These are phyloP conservation scores for Jackrogersella multiformis DNA, from an alignment of 495 filamentous ascomycete species.

Conservation along the genomic window DNA sequence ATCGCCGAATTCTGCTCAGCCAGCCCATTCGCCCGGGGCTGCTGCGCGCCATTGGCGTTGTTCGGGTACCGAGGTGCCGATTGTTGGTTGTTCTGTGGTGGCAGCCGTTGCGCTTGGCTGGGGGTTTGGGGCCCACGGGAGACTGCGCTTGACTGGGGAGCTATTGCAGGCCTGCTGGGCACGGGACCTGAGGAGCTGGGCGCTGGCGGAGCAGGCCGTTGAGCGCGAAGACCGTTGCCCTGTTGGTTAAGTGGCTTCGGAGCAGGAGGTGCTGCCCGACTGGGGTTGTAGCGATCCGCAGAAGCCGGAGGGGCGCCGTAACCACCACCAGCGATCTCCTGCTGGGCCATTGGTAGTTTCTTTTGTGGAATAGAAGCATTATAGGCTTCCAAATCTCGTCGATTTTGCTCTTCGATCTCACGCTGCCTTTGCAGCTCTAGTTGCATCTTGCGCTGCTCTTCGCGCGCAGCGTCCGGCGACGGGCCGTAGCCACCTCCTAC, in stretches of 20 bases:
- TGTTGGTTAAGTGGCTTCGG: constrained; percentile 62
- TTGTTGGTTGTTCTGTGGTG: constrained; percentile 38
- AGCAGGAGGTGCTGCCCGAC: constrained; percentile 70
- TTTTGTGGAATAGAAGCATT: constrained; percentile 85
- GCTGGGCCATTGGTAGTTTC: constrained; percentile 80
- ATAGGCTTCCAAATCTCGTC: constrained; percentile 81
- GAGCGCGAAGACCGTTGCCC: constrained; percentile 58
- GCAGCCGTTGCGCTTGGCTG: constrained; percentile 40
- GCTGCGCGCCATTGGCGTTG: constrained; percentile 44
- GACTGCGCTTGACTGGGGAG: constrained; percentile 54
- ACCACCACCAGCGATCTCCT: constrained; percentile 81
- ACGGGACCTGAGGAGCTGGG: constrained; percentile 41
- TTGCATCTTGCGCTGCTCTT: constrained; percentile 58
- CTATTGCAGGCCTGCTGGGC: constrained; percentile 50
- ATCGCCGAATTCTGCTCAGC: constrained; percentile 57
- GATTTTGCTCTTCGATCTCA: constrained; percentile 72
- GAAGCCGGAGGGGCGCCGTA: constrained; percentile 57
- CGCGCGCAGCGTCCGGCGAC: constrained; percentile 65
- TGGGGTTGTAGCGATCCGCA: constrained; percentile 81
- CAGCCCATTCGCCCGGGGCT: constrained; percentile 48
- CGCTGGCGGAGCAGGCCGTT: constrained; percentile 63
- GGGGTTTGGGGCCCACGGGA: constrained; percentile 42
- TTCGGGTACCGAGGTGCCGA: constrained; percentile 52
- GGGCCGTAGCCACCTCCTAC: constrained; percentile 59
- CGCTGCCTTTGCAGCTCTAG: constrained; percentile 62